Evolutionary conservation across 2,329 filamentous ascomycete species (phyloP).

Genomic region (Sphaerulina vaccinii): DNA sequence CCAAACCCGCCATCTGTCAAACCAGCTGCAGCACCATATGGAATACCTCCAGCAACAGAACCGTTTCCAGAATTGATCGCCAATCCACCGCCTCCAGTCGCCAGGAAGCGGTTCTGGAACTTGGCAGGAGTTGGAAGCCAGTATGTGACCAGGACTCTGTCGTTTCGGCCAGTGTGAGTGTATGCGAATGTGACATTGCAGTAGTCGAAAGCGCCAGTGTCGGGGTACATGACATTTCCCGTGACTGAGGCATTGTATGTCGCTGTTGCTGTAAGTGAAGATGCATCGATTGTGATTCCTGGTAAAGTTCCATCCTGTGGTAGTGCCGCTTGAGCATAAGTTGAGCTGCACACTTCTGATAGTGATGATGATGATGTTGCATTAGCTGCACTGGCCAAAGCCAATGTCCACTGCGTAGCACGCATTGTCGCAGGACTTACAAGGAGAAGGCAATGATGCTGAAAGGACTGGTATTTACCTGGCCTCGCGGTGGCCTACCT

Average conservation of each 20-base stretch:
- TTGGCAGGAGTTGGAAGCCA: constrained; percentile 46
- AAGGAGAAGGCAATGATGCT: neutral
- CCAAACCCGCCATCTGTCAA: constrained; percentile 54
- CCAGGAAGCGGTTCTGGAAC: constrained; percentile 50
- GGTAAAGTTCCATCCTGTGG: neutral
- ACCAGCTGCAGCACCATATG: constrained; percentile 51
- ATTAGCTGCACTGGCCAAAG: neutral
- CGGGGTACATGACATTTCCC: constrained; percentile 33
- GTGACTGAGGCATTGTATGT: constrained; percentile 38
- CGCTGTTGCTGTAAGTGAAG: constrained; percentile 40
- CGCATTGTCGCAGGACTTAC: neutral
- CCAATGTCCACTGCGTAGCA: neutral
- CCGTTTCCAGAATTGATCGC: constrained; percentile 32
- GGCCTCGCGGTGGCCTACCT: too few relatives aligned
- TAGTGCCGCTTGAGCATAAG: neutral
- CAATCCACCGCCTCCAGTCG: constrained; percentile 49
- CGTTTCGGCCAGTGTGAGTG: constrained; percentile 41
- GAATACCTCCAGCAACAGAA: constrained; percentile 38
- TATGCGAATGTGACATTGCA: constrained; percentile 49
- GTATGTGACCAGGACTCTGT: constrained; percentile 40
- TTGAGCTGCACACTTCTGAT: neutral
- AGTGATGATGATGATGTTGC: neutral
- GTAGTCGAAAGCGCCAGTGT: constrained; percentile 38
- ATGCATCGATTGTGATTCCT: constrained; percentile 42
- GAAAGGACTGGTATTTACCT: neutral